Evolutionary conservation across 257 asterid genomes (phyloP), one percentile per base, ranked within the genome.

Genomic region (Echium plantagineum): DNA sequence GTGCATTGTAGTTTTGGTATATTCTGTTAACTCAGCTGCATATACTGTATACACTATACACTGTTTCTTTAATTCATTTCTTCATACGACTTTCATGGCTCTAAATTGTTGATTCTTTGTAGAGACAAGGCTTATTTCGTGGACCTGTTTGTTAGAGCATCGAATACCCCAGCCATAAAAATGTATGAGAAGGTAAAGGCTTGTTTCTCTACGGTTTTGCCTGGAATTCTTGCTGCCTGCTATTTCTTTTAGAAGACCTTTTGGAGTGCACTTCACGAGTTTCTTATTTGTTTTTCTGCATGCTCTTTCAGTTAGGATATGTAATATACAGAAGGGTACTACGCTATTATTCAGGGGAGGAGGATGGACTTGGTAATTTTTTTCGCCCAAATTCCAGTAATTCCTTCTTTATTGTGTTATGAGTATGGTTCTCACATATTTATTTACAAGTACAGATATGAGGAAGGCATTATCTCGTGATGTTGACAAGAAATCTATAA

Each of bases 91-190:
- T 42, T 18, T 32, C 22, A 15, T 31, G 21, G 68, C 56, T 35
- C 58, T 60, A 71, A 22, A 21, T 3, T 31, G 49, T 66, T 66
- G 67, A 21, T 56, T 26, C 68, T 67, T 66, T 63, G 59, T 60
- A 91, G 98, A 62, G 89, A 91, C 62, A 85, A 88, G 81, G 98
- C 86, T 65, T 91, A 82, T 71, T 91, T 91, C 59, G 98, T 91
- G 74, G 98, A 93, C 76, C 87, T 93, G 64, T 91, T 93, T 69
- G 98, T 93, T 68, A 83, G 98, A 77, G 97, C 97, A 69, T 93
- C 97, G 64, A 93, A 93, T 62, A 78, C 76, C 21, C 98, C 96
- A 62, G 97, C 98, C 72, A 89, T 93, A 80, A 93, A 93, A 89
- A 93, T 93, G 98, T 93, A 93, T 46, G 97, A 89, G 74, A 93